These are phyloP conservation scores for Catenaria anguillulae DNA, from an alignment of 371 early-diverging fungal genomes.

Conservation along the genomic window DNA sequence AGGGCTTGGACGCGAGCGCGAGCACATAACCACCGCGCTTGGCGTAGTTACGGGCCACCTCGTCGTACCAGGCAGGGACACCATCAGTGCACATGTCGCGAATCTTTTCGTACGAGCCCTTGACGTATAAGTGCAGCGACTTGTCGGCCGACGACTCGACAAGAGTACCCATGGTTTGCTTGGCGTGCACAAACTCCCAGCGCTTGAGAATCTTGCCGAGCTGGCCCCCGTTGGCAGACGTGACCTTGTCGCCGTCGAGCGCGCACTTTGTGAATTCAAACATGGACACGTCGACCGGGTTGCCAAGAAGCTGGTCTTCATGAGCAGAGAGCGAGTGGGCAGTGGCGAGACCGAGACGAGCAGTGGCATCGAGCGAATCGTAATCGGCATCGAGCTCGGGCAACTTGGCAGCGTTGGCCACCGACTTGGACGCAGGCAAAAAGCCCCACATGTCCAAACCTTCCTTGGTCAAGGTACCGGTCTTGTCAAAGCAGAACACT, in stretches of 20 bases:
- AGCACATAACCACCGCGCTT: slow-evolving; percentile 60
- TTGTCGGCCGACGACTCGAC: slow-evolving; percentile 26
- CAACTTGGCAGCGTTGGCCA: slow-evolving; percentile 10
- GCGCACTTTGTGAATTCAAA: slow-evolving; percentile 53
- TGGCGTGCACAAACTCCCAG: slow-evolving; percentile 72
- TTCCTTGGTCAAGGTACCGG: slow-evolving; percentile 60
- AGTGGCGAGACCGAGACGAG: neutral
- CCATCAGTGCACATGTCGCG: slow-evolving; percentile 25
- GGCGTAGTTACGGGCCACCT: slow-evolving; percentile 36
- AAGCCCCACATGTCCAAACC: slow-evolving; percentile 49
- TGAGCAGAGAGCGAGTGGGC: neutral
- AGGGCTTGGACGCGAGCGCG: slow-evolving; percentile 43
- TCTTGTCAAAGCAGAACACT: slow-evolving; percentile 89
- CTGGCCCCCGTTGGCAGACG: slow-evolving; percentile 16
- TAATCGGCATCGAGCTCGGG: slow-evolving; percentile 14
- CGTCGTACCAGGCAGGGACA: slow-evolving; percentile 49
- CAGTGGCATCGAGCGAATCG: neutral
- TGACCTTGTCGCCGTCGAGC: slow-evolving; percentile 18
- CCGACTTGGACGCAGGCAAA: slow-evolving; percentile 9
- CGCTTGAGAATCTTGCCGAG: slow-evolving; percentile 32
- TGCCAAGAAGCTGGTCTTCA: slow-evolving; percentile 39
- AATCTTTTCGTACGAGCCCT: slow-evolving; percentile 64
- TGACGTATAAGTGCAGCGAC: slow-evolving; percentile 43
- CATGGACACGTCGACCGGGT: slow-evolving; percentile 88
- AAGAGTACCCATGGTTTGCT: slow-evolving; percentile 71